Percentiles rank a stretch among this genome's conserved stretches.
Evolutionary conservation across 1,139 yeast species (phyloP).

Genomic region (Trichomonascaceae sp.): DNA sequence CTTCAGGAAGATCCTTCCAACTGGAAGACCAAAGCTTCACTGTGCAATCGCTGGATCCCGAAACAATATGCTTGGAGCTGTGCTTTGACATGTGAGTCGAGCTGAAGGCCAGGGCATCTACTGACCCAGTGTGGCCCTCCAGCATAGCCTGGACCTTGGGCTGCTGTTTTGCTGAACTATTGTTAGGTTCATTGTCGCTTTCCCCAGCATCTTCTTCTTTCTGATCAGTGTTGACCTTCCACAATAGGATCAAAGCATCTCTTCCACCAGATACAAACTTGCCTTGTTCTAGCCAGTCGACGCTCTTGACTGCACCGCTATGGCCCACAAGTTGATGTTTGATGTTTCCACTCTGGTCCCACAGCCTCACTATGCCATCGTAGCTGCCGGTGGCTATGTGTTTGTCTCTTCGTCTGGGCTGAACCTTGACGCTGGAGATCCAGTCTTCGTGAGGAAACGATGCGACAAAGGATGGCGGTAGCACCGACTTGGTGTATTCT

Average conservation of each 20-base stretch:
- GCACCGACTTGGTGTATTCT: slow-evolving; percentile 83
- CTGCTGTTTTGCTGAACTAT: slow-evolving; percentile 35
- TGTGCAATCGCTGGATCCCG: slow-evolving; percentile 75
- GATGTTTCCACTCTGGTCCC: slow-evolving; percentile 74
- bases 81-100: too few relatives aligned
- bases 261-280: slow-evolving; percentile 76
- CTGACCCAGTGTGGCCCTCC: slow-evolving; percentile 84
- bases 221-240: slow-evolving; percentile 50
- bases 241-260: slow-evolving; percentile 77
- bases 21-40: slow-evolving; percentile 83
- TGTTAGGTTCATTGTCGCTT: slow-evolving; percentile 38
- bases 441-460: slow-evolving; percentile 91
- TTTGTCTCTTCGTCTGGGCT: slow-evolving; percentile 1
- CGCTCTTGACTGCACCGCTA: slow-evolving; percentile 71
- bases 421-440: slow-evolving; percentile 64
- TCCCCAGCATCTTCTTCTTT: slow-evolving; percentile 30
- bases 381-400: slow-evolving; percentile 73
- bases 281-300: slow-evolving; percentile 47
- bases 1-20: slow-evolving; percentile 70
- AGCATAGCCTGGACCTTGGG: slow-evolving; percentile 60
- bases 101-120: slow-evolving; percentile 59
- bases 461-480: slow-evolving; percentile 86
- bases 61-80: slow-evolving; percentile 45
- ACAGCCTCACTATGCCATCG: slow-evolving; percentile 87
- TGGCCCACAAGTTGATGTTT: slow-evolving; percentile 80